Base-by-base conservation (phyloP, 176 grass and related monocot species). In the Dactylis glomerata region DNA sequence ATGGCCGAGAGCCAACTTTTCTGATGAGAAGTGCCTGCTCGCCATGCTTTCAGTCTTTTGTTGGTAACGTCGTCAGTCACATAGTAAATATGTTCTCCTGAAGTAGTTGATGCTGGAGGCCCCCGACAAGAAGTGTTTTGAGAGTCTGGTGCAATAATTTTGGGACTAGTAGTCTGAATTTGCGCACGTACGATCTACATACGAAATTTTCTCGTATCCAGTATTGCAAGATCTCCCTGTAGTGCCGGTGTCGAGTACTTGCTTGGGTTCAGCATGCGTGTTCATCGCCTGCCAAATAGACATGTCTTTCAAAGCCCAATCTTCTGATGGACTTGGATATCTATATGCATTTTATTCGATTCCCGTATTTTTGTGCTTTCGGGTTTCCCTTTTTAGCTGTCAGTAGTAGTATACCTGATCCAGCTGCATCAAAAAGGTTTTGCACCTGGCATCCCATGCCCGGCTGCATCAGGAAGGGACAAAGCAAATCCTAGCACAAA, bases 41-140 rank as follows among this genome's bases (percentile, higher is more conserved):
- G 20, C 67, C 77, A 31, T 94, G 92, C 80, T 94, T 94, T 84
- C 52, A 80, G 30, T 94, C 85, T 22, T 92, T 92, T 67, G 87
- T 89, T 55, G 73, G 84, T 52, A 73, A 85, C 30, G 73, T 90
- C 6, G 85, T 92, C 75, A 16, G 22, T 45, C 81, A 82, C 54
- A 82, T 92, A 19, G 31, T 50, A 3, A 81, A 58, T 20, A 33
- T 68, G 66, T 50, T 58, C 76, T 77, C 84, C 41, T 71, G n/a
- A 84, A 86, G 52, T 31, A 37, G 54, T 14, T 30, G 11, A 9
- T 63, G 59, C 13, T 30, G 58, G 26, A 62, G 26, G 26, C 14
- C 4, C 57, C 26, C 3, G 1, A 62, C 12, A 24, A 27, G 3
- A 59, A 2, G 17, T 8, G 19, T 22, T 62, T 54, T 28, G 58